These are phyloP conservation scores for Diaporthe vaccinii DNA, from an alignment of 2,329 filamentous ascomycete genomes.

Conservation along the genomic window DNA sequence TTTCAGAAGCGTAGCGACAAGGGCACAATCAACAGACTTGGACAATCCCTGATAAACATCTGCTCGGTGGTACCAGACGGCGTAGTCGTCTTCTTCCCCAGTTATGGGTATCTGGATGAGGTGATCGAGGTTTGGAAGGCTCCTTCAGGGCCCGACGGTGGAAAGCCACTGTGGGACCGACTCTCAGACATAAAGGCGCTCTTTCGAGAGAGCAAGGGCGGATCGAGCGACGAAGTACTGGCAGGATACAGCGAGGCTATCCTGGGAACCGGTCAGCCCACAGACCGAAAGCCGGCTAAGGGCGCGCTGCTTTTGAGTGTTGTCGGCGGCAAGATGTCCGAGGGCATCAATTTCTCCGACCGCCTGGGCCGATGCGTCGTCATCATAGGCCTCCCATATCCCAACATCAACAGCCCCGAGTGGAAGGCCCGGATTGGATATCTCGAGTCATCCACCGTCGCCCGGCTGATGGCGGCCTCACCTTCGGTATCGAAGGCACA, in stretches of 20 bases:
- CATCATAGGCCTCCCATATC: slow-evolving; percentile 93
- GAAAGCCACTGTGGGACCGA: slow-evolving; percentile 68
- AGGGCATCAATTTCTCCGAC: slow-evolving; percentile 99
- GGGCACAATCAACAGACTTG: slow-evolving; percentile 80
- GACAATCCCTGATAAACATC: slow-evolving; percentile 78
- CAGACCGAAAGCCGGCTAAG: slow-evolving; percentile 45
- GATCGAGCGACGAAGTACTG: slow-evolving; percentile 77
- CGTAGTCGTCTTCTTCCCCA: slow-evolving; percentile 94
- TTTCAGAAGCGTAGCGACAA: slow-evolving; percentile 81
- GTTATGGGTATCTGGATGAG: slow-evolving; percentile 88
- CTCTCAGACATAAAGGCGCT: slow-evolving; percentile 72
- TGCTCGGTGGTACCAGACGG: slow-evolving; percentile 86
- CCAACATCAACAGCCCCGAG: slow-evolving; percentile 88
- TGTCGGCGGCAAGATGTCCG: slow-evolving; percentile 93
- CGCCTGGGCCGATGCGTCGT: slow-evolving; percentile 88
- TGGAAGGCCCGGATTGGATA: slow-evolving; percentile 95
- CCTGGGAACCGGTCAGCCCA: slow-evolving; percentile 55
- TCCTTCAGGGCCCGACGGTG: slow-evolving; percentile 43
- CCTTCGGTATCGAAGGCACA: slow-evolving; percentile 42
- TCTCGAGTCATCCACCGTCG: slow-evolving; percentile 73
- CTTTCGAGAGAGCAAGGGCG: slow-evolving; percentile 69
- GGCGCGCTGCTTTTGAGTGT: slow-evolving; percentile 91
- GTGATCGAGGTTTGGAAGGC: slow-evolving; percentile 74
- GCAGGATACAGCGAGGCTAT: slow-evolving; percentile 80
- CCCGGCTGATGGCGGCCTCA: slow-evolving; percentile 48